A percentile compares a stretch with the other conserved stretches of the same genome.
Evolutionary conservation across 2,329 filamentous ascomycete genomes (phyloP).

Genomic region (Colletotrichum brevisporum): DNA sequence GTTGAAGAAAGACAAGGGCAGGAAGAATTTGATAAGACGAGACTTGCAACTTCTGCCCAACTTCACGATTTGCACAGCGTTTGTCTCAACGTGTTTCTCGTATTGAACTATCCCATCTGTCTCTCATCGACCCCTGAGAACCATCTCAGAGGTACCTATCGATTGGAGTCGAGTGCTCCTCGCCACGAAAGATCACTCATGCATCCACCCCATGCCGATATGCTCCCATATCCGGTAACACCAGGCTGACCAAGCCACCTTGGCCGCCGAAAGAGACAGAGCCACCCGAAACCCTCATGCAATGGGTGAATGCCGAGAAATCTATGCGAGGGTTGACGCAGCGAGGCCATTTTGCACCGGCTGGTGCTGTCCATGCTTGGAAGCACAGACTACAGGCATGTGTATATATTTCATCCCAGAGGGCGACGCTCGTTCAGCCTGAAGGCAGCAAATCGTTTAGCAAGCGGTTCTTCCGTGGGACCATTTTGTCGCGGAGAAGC

Average conservation of each 20-base stretch:
- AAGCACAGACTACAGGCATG: conserved; percentile 6
- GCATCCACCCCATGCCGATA: conserved; percentile 21
- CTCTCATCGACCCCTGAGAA: not conserved
- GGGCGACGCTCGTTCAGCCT: conserved; percentile 66
- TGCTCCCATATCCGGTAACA: conserved; percentile 22
- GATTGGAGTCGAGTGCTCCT: not conserved
- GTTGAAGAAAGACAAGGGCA: too few species aligned
- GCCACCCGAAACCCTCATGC: conserved; percentile 2
- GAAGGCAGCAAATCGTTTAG: conserved; percentile 77
- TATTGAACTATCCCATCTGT: conserved; percentile 9
- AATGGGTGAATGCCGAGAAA: not conserved
- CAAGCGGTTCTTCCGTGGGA: conserved; percentile 67
- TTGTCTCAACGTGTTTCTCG: not conserved
- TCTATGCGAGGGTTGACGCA: not conserved
- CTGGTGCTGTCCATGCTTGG: conserved; percentile 7
- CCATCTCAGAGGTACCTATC: not conserved
- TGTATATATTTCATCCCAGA: conserved; percentile 27
- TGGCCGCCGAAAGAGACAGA: conserved; percentile 4
- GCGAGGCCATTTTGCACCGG: not conserved
- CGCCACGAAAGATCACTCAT: not conserved
- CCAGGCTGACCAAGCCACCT: conserved; percentile 1
- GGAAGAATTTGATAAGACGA: too few species aligned
- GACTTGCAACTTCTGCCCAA: too few species aligned
- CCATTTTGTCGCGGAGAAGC: conserved; percentile 47
- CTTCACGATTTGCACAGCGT: too few species aligned